Conservation (phyloP, 306 rosid species). For the Luffa aegyptiaca region DNA sequence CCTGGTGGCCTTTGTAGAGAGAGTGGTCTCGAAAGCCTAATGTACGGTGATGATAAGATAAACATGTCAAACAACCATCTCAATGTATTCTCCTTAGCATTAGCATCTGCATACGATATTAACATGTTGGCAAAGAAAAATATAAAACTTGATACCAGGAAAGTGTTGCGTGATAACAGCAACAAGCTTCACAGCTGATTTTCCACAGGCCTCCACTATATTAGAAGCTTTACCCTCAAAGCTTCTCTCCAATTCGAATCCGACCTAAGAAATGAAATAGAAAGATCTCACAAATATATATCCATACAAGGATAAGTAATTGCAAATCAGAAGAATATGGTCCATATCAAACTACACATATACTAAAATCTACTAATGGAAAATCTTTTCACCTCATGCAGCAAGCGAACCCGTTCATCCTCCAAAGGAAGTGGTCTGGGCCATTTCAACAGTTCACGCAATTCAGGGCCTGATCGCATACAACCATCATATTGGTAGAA, state of each 20-base stretch:
- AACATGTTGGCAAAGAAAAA: background rate
- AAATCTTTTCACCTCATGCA: constrained; percentile 61
- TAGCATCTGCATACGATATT: background rate
- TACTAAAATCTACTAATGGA: background rate
- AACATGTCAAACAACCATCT: background rate
- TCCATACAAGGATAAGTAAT: background rate
- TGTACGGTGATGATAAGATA: background rate
- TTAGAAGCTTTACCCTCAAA: constrained; percentile 76
- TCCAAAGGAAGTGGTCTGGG: constrained; percentile 96
- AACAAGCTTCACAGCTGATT: constrained; percentile 86
- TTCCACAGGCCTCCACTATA: constrained; percentile 67
- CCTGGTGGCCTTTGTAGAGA: constrained; percentile 82
- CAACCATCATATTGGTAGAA: constrained; percentile 11
- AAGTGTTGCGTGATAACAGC: constrained; percentile 76
- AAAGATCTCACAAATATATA: background rate
- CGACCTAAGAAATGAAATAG: constrained; percentile 23
- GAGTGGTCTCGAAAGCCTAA: constrained; percentile 92
- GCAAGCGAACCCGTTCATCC: constrained; percentile 84
- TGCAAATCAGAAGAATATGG: background rate
- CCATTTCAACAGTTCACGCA: constrained; percentile 76
- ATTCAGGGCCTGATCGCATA: constrained; percentile 50
- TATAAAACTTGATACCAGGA: constrained; percentile 45
- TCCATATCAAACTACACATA: background rate
- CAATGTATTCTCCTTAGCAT: background rate
- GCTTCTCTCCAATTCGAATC: constrained; percentile 68